Base-by-base conservation (phyloP, 345 rosid species). In the Moringa oleifera region DNA sequence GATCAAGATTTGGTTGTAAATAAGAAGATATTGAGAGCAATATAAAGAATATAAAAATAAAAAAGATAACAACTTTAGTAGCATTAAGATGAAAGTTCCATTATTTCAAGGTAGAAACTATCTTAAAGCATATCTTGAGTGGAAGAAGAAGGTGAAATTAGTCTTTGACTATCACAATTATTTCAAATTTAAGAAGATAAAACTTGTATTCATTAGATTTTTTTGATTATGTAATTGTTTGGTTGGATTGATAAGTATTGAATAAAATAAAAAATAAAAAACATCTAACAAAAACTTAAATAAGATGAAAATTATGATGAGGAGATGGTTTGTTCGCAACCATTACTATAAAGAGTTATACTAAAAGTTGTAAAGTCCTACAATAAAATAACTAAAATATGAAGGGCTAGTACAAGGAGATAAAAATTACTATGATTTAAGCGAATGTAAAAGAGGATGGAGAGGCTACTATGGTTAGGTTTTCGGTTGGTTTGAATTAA, bases 41-140 rank as follows among this genome's bases (percentile, higher is more conserved):
- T n/a, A n/a, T n/a, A n/a, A n/a, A n/a, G n/a, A n/a, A n/a, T n/a
- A n/a, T n/a, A n/a, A n/a, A n/a, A n/a, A 41, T 41, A 16, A 7
- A 16, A 41, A 6, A 6, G 50, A 66, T 50, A 13, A 66, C 15
- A 49, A 53, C 2, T 45, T 45, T 13, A 17, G 31, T 20, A 59
- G 28, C 6, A 53, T 67, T 10, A 59, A 59, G 60, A 51, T 67
- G 59, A 59, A 52, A 18, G 54, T 51, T 23, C 28, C 18, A 21
- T 11, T 23, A 2, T 51, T 53, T 20, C 19, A 60, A 51, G 71
- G 25, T 0, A 67, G 22, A 23, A 52, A n/a, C 15, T 23, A 67
- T 17, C 65, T 1, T 0, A 0, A 68, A 17, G 46, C 46, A 0
- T 68, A 59, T 25, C 28, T 68, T 0, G 53, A 59, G 25, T 59